A percentile compares a stretch with the other conserved stretches of the same genome.
These are phyloP conservation scores for Moniliella sp. DNA, from an alignment of 1,284 basidiomycete genomes.

Conservation along the genomic window DNA sequence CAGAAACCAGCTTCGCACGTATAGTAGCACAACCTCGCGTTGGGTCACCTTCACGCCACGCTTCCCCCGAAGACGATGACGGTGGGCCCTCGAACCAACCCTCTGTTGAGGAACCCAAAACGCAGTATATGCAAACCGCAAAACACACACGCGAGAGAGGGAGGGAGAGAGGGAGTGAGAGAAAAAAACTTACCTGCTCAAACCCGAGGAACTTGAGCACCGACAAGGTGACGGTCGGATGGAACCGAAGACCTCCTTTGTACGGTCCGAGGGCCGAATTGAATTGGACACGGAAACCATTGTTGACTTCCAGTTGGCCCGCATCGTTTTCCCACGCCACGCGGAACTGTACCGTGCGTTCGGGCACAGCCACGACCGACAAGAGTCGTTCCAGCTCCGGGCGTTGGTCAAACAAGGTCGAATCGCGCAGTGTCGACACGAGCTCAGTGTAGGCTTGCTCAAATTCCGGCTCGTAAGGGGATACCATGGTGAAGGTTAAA, in stretches of 20 bases:
- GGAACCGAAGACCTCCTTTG: conserved; percentile 57
- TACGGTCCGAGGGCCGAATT: conserved; percentile 63
- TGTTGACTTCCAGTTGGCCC: conserved; percentile 45
- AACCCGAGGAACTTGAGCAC: conserved; percentile 69
- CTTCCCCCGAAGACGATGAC: too few species aligned
- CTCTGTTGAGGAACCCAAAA: too few species aligned
- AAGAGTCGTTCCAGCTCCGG: conserved; percentile 53
- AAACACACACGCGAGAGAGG: too few species aligned
- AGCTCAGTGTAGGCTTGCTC: conserved; percentile 50
- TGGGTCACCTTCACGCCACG: too few species aligned
- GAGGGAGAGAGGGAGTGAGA: too few species aligned
- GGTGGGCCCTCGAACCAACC: too few species aligned
- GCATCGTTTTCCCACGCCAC: conserved; percentile 47
- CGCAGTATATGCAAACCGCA: too few species aligned
- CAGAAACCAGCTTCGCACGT: too few species aligned
- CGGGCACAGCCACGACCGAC: conserved; percentile 50
- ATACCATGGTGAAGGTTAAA: conserved; percentile 9
- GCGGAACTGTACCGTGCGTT: conserved; percentile 44
- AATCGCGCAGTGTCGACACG: conserved; percentile 44
- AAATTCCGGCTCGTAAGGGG: conserved; percentile 42
- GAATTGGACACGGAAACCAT: conserved; percentile 54
- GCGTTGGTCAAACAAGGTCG: conserved; percentile 49
- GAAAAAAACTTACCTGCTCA: too few species aligned
- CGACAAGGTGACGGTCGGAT: conserved; percentile 59
- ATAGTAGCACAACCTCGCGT: too few species aligned